These are phyloP conservation scores for Peronospora destructor DNA, from an alignment of 352 stramenopile species.

Conservation along the genomic window DNA sequence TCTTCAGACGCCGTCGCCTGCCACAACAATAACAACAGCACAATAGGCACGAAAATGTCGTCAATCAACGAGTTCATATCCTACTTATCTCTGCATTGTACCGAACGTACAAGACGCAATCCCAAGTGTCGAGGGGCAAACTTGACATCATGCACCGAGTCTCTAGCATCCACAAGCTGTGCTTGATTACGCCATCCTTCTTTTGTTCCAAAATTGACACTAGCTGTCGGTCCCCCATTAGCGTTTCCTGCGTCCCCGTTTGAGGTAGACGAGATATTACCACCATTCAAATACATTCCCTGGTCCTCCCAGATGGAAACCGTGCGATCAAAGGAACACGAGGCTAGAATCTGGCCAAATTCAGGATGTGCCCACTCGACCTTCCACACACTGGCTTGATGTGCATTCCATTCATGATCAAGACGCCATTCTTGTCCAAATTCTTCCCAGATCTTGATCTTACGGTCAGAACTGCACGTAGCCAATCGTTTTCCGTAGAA, in stretches of 20 bases:
- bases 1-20: slow-evolving; percentile 91
- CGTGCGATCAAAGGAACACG: slow-evolving; percentile 89
- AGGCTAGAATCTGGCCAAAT: slow-evolving; percentile 94
- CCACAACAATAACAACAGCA: slow-evolving; percentile 1
- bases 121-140: slow-evolving; percentile 92
- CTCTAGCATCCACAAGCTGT: slow-evolving; percentile 87
- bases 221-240: slow-evolving; percentile 1
- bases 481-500: slow-evolving; percentile 89
- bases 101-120: slow-evolving; percentile 66
- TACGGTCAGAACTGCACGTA: slow-evolving; percentile 88
- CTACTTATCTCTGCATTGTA: not conserved
- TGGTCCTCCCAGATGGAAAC: slow-evolving; percentile 94
- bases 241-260: slow-evolving; percentile 1
- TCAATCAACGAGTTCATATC: not conserved
- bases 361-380: slow-evolving; percentile 93
- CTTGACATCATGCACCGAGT: slow-evolving; percentile 92
- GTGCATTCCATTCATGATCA: slow-evolving; percentile 85
- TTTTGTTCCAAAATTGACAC: slow-evolving; percentile 19
- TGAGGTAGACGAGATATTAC: not conserved
- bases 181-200: slow-evolving; percentile 80
- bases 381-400: slow-evolving; percentile 89
- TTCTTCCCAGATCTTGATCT: slow-evolving; percentile 89
- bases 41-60: not conserved
- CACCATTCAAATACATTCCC: slow-evolving; percentile 42
- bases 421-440: slow-evolving; percentile 78